A percentile compares a stretch with the other conserved stretches of the same genome.
phyloP scores from a whole-genome alignment of 805 yeast species.

The Ascoidea asiatica region DNA sequence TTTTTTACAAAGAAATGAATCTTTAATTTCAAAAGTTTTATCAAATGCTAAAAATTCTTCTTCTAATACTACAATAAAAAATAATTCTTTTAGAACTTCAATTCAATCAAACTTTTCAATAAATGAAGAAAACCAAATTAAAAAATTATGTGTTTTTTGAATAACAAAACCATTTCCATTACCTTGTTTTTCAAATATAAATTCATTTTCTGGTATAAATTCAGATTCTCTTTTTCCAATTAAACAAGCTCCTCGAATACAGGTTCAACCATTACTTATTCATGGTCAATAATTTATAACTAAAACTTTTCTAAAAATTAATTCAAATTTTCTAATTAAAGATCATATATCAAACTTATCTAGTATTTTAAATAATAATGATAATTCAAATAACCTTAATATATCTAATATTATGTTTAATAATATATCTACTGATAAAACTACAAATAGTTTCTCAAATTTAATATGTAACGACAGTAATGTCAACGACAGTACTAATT shows the following conservation, averaged over 20 bases:
- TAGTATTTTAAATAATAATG: too few species aligned
- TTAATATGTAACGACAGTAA: slow-evolving; percentile 5
- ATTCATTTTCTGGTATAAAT: too few species aligned
- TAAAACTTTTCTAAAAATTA: slow-evolving; percentile 30
- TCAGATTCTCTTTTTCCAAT: neutral
- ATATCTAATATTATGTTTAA: too few species aligned
- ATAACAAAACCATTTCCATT: too few species aligned
- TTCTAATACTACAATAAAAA: neutral
- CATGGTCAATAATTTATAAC: slow-evolving; percentile 13
- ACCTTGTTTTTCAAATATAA: too few species aligned
- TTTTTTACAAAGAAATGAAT: slow-evolving; percentile 50
- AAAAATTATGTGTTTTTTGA: too few species aligned
- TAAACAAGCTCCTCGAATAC: neutral
- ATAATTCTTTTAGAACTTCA: neutral
- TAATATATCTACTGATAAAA: too few species aligned
- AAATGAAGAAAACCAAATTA: too few species aligned
- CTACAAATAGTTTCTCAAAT: slow-evolving; percentile 11
- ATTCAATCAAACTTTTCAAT: too few species aligned
- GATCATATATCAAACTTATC: too few species aligned
- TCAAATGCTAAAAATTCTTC: slow-evolving; percentile 10
- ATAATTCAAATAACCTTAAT: too few species aligned
- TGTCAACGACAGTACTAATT: slow-evolving; percentile 2
- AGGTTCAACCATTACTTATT: neutral
- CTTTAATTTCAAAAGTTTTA: slow-evolving; percentile 50
- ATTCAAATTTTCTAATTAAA: slow-evolving; percentile 26